Evolutionary conservation across 805 yeast species (phyloP), one percentile per base, ranked within the genome.

Genomic region (Kazachstania africana): DNA sequence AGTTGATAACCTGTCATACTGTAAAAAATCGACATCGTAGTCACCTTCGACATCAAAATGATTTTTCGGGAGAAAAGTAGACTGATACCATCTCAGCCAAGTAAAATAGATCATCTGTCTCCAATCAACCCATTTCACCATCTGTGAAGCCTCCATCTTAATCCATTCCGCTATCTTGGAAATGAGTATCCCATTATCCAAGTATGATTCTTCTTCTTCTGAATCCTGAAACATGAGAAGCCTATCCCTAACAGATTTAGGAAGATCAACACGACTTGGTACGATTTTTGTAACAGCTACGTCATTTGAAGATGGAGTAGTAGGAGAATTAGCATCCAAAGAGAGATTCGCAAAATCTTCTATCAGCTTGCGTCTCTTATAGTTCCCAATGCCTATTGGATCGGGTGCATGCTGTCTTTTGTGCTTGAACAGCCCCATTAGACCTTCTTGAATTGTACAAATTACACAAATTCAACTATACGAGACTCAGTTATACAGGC

Each of bases 81-180:
- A n/a, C n/a, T n/a, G n/a, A 45, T 39, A 43, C 64, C 64, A 59
- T 3, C 24, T 29, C 5, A 44, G 36, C 64, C 64, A 59, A 6
- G 36, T 37, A 3, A 35, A 16, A 28, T 44, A 55, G 2, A 50
- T 32, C 4, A 45, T 13, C 9, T 28, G 18, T 5, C 34, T 27
- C 32, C 45, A 37, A 32, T 50, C 45, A 9, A 30, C 33, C 53
- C 59, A 57, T 35, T 34, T 40, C 6, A 55, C 40, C 10, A 59
- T 18, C 26, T 53, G 55, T 35, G 53, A 35, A 8, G 42, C 29
- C 15, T 40, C 48, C 10, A 45, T 37, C 9, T 50, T 43, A 6
- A 52, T 45, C 32, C 45, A 37, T 26, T 47, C 51, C 27, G 41
- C 31, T 15, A 55, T 28, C 12, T 39, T 45, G 12, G 47, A 44